Evolutionary conservation across 768 basidiomycete genomes (phyloP).

Genomic region (Terana coerulea): DNA sequence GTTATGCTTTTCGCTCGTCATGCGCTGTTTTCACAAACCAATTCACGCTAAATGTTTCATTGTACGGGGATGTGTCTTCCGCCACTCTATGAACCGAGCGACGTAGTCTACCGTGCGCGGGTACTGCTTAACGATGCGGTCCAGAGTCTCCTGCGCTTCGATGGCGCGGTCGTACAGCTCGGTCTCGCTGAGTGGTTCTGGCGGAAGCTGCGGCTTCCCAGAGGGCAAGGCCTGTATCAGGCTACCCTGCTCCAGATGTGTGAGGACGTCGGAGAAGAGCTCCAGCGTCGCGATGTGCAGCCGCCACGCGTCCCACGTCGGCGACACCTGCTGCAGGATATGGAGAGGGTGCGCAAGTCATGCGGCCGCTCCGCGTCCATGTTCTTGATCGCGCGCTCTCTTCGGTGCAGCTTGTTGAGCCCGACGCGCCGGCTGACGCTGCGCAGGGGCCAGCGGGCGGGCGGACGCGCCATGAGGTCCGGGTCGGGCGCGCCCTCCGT

Average conservation of each 20-base stretch:
- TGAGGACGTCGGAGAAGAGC: slow-evolving; percentile 43
- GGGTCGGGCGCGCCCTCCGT: slow-evolving; percentile 17
- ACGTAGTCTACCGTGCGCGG: slow-evolving; percentile 40
- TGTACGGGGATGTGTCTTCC: neutral
- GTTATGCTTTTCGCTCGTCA: neutral
- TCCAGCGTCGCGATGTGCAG: slow-evolving; percentile 51
- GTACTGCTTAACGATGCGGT: slow-evolving; percentile 44
- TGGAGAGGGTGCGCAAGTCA: slow-evolving; percentile 58
- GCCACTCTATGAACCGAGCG: slow-evolving; percentile 12
- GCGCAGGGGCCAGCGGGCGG: slow-evolving; percentile 14
- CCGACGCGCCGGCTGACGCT: slow-evolving; percentile 8
- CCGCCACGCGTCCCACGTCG: slow-evolving; percentile 62
- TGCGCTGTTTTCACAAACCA: neutral
- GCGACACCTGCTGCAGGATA: slow-evolving; percentile 58
- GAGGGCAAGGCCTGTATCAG: slow-evolving; percentile 39
- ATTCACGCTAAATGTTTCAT: neutral
- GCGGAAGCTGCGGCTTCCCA: slow-evolving; percentile 12
- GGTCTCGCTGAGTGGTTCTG: slow-evolving; percentile 21
- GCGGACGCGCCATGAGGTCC: slow-evolving; percentile 8
- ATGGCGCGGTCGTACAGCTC: slow-evolving; percentile 21
- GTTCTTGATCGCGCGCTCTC: neutral
- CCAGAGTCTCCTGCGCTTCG: slow-evolving; percentile 39
- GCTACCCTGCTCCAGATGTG: slow-evolving; percentile 47
- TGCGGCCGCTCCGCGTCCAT: slow-evolving; percentile 13
- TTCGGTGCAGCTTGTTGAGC: neutral